Evolutionary conservation across 257 asterid genomes (phyloP).

Genomic region (Solanum ahanhuiri): DNA sequence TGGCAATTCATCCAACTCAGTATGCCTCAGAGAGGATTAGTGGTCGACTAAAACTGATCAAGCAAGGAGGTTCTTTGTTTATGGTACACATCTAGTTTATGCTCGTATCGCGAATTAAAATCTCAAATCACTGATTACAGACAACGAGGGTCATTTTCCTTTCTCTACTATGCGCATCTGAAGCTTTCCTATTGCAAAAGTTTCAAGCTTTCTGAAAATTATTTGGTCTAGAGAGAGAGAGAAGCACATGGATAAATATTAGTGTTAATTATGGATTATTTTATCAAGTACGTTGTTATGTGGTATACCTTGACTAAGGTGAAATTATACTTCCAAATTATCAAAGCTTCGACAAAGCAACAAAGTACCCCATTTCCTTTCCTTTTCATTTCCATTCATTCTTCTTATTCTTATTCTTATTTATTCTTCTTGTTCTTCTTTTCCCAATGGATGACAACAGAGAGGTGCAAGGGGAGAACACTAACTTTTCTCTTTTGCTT

Average conservation of each 20-base stretch:
- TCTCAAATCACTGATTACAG: not conserved
- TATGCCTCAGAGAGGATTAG: slow-evolving; percentile 87
- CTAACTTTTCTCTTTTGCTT: not conserved
- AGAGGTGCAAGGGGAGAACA: not conserved
- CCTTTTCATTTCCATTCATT: not conserved
- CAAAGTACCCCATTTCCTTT: not conserved
- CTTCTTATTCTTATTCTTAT: not conserved
- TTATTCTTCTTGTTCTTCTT: not conserved
- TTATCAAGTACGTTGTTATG: not conserved
- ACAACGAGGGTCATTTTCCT: not conserved
- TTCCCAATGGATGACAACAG: not conserved
- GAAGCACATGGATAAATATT: not conserved
- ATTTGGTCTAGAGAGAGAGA: not conserved
- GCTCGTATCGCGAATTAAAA: not conserved
- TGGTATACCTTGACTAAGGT: not conserved
- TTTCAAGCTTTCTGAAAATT: not conserved
- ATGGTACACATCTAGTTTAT: slow-evolving; percentile 39
- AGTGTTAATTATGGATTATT: not conserved
- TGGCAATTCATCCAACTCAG: slow-evolving; percentile 94
- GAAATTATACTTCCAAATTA: not conserved
- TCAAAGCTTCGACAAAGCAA: not conserved
- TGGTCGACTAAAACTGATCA: slow-evolving; percentile 89
- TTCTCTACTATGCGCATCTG: not conserved
- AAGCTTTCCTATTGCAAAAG: not conserved
- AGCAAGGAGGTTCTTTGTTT: slow-evolving; percentile 65